A percentile compares a stretch with the other conserved stretches of the same genome.
These are phyloP conservation scores for Alliaria petiolata DNA, from an alignment of 345 rosid species.

Conservation along the genomic window DNA sequence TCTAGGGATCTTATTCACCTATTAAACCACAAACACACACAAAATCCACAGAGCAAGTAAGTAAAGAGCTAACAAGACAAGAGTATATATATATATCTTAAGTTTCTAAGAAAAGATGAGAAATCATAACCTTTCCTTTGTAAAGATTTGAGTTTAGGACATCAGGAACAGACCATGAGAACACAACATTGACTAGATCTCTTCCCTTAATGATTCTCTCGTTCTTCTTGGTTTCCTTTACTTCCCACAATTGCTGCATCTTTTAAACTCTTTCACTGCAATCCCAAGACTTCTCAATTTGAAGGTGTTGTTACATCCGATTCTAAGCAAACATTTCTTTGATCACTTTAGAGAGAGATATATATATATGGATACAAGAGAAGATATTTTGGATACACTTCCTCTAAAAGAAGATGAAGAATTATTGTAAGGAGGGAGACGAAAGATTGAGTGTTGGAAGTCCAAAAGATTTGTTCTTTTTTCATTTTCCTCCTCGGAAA, in stretches of 20 bases:
- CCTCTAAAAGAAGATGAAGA: not conserved
- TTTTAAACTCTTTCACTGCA: not conserved
- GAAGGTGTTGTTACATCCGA: not conserved
- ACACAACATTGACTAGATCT: slow-evolving; percentile 29
- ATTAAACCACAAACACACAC: slow-evolving; percentile 10
- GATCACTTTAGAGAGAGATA: not conserved
- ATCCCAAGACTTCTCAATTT: no score
- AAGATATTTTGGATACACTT: not conserved
- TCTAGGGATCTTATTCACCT: slow-evolving; percentile 43
- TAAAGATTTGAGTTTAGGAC: slow-evolving; percentile 32
- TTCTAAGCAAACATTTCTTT: not conserved
- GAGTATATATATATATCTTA: not conserved
- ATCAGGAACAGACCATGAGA: slow-evolving; percentile 44
- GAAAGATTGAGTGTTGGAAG: slow-evolving; percentile 8
- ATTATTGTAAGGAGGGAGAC: not conserved
- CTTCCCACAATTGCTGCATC: slow-evolving; percentile 2
- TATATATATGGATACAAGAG: not conserved
- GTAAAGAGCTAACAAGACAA: not conserved
- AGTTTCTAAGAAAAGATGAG: not conserved
- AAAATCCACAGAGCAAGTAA: not conserved
- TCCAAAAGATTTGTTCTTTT: not conserved
- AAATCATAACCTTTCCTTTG: slow-evolving; percentile 32
- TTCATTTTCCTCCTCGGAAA: not conserved
- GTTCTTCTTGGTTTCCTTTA: not conserved
- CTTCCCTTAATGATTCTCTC: slow-evolving; percentile 13